Evolutionary conservation across 331 rosid species (phyloP).

Genomic region (Phaseolus coccineus): DNA sequence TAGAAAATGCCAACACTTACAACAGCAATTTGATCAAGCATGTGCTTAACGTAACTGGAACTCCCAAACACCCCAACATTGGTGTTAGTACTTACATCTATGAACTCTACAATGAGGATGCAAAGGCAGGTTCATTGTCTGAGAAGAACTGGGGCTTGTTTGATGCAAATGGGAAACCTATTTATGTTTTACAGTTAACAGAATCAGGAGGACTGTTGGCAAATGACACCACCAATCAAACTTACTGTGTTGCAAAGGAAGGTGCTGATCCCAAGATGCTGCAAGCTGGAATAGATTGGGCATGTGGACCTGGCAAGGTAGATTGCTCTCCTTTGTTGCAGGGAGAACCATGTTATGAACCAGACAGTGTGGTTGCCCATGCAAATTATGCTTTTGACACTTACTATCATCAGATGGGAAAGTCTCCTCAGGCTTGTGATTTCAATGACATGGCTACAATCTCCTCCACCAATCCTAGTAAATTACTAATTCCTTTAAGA

Average conservation of each 20-base stretch:
- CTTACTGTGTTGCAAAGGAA: conserved; percentile 5
- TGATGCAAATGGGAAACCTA: conserved; percentile 18
- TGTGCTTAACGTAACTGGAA: conserved; percentile 2
- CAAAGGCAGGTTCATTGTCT: conserved; percentile 1
- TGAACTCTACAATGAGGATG: conserved; percentile 23
- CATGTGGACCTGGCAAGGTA: conserved; percentile 28
- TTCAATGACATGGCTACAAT: conserved; percentile 25
- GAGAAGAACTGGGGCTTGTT: conserved; percentile 24
- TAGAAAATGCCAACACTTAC: conserved; percentile 16
- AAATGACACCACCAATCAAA: conserved; percentile 24
- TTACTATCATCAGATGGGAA: conserved; percentile 24
- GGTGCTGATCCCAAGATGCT: conserved; percentile 23
- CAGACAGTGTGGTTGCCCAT: conserved; percentile 9
- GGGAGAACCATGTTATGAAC: conserved; percentile 12
- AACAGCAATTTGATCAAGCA: conserved; percentile 24
- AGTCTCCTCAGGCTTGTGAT: conserved; percentile 14
- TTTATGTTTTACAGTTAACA: conserved; percentile 9
- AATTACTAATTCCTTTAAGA: not conserved
- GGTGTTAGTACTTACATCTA: conserved; percentile 22
- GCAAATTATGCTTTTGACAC: conserved; percentile 27
- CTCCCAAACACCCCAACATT: conserved; percentile 1
- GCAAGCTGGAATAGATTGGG: conserved; percentile 31
- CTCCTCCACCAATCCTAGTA: conserved; percentile 20
- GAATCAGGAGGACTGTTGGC: conserved; percentile 17
- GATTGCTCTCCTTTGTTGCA: conserved; percentile 17